Percentiles rank a stretch among this genome's conserved stretches.
phyloP scores from a whole-genome alignment of 208 protist genomes.

The Trypanosoma brucei region DNA sequence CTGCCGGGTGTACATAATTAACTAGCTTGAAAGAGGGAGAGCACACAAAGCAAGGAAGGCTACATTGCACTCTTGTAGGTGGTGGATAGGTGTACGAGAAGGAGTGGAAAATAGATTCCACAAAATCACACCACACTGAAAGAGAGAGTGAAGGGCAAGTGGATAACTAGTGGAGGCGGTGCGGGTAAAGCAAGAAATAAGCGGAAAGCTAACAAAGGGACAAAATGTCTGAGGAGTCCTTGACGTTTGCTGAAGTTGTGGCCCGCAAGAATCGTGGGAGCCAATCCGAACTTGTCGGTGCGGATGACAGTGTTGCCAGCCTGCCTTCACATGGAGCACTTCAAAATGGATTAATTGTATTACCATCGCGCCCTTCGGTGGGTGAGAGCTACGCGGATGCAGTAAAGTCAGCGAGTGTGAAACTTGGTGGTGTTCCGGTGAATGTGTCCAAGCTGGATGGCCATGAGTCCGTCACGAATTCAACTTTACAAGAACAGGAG shows the following conservation, averaged over 20 bases:
- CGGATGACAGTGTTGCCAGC: not conserved
- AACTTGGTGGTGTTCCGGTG: slow-evolving; percentile 26
- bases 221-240: not conserved
- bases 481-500: slow-evolving; percentile 32
- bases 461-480: slow-evolving; percentile 29
- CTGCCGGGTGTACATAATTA: too few relatives aligned
- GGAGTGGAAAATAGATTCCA: too few relatives aligned
- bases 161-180: too few relatives aligned
- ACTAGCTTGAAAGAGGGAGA: too few relatives aligned
- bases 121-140: too few relatives aligned
- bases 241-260: not conserved
- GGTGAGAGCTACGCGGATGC: slow-evolving; percentile 22
- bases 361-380: too few relatives aligned
- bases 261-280: not conserved
- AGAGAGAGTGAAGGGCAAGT: too few relatives aligned
- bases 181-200: not conserved
- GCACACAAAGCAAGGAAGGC: too few relatives aligned
- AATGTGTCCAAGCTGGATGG: slow-evolving; percentile 11
- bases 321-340: too few relatives aligned
- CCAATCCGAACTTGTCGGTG: not conserved
- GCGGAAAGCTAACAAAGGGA: not conserved
- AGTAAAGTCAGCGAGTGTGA: slow-evolving; percentile 29
- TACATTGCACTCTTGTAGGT: too few relatives aligned
- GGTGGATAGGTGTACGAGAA: too few relatives aligned
- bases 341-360: too few relatives aligned